Conservation (phyloP, 1,139 yeast genomes). For the Lodderomyces beijingensis region DNA sequence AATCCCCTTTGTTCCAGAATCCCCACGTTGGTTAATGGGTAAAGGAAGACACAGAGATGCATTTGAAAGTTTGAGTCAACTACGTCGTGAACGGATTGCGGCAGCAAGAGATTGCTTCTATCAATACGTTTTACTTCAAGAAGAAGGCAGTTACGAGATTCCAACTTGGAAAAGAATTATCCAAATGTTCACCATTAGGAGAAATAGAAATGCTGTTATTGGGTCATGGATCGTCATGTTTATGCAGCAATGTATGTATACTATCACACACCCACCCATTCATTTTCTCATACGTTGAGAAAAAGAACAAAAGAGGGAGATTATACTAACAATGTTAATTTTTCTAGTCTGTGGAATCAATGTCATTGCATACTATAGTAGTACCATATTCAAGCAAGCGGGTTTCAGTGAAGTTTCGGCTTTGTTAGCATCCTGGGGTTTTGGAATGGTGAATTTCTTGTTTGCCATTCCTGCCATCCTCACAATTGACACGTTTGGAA, state of each 20-base stretch:
- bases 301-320: too few species aligned
- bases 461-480: constrained; percentile 83
- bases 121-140: constrained; percentile 60
- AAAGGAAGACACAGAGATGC: constrained; percentile 58
- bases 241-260: constrained; percentile 91
- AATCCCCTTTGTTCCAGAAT: constrained; percentile 70
- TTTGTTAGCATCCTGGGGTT: constrained; percentile 79
- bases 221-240: constrained; percentile 84
- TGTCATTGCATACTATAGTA: constrained; percentile 79
- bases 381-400: constrained; percentile 66
- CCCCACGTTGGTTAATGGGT: constrained; percentile 77
- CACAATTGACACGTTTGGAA: constrained; percentile 76
- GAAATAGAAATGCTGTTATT: constrained; percentile 78
- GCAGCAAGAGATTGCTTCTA: constrained; percentile 79
- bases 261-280: too few species aligned
- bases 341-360: constrained; percentile 92
- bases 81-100: constrained; percentile 50
- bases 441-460: constrained; percentile 74
- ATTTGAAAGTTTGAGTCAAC: constrained; percentile 43
- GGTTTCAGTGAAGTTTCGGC: constrained; percentile 61
- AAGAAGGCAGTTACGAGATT: constrained; percentile 54
- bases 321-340: too few species aligned
- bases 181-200: constrained; percentile 62
- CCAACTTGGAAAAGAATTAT: constrained; percentile 50
- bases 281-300: too few species aligned